phyloP scores from a whole-genome alignment of 768 basidiomycete species.

The Lentinula raphanica region DNA sequence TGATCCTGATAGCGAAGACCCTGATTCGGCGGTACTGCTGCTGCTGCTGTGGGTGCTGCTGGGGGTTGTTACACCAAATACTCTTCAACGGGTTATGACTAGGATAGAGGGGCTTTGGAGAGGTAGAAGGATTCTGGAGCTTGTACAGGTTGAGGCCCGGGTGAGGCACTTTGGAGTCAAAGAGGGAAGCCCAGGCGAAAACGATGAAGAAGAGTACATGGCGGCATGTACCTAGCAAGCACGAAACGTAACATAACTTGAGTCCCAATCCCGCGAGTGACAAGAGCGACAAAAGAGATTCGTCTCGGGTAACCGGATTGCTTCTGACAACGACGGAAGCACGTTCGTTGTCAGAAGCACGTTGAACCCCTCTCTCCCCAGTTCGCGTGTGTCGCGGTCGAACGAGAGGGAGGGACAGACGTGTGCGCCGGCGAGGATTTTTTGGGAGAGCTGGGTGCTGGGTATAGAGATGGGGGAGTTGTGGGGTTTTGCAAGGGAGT shows the following conservation, averaged over 20 bases:
- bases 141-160: no score
- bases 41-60: no score
- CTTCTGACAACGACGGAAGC: constrained; percentile 56
- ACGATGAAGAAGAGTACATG: no score
- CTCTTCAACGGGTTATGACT: constrained; percentile 10
- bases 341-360: no score
- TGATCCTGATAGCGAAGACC: neutral
- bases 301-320: constrained; percentile 52
- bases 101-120: constrained; percentile 45
- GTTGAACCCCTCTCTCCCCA: constrained; percentile 39
- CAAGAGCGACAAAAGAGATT: no score
- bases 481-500: constrained; percentile 24
- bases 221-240: no score
- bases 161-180: constrained; percentile 44
- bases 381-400: constrained; percentile 15
- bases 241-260: no score
- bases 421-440: constrained; percentile 28
- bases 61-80: neutral
- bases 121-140: no score
- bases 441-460: constrained; percentile 20
- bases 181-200: no score
- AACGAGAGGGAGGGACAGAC: constrained; percentile 16
- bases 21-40: constrained; percentile 5
- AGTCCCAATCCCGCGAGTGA: no score
- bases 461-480: constrained; percentile 2